Evolutionary conservation across 2,329 filamentous ascomycete genomes (phyloP), one percentile per base, ranked within the genome.

Genomic region (Aspergillus sp.): DNA sequence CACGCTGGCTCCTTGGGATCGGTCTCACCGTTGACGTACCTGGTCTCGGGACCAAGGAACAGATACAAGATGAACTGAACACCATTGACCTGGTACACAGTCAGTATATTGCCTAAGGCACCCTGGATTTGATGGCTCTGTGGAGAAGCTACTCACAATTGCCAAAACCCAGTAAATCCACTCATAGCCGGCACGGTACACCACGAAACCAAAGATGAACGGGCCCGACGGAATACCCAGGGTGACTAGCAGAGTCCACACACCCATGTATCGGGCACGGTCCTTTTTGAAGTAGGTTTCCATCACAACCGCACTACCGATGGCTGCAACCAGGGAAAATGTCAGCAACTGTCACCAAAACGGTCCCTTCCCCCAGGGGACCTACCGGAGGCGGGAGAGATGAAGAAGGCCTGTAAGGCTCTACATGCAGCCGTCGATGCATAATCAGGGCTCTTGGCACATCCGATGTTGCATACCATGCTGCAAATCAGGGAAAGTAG

Each of bases 121-220:
- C 22, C 11, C 2, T 13, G 20, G 33, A 2, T 13, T 24, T 4
- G 4, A 8, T 46, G 64, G 55, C 32, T 45, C 45, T n/a, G 38
- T 3, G 19, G 45, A 30, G n/a, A 19, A 19, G 2, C 26, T 26
- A 49, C 73, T 68, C 60, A 81, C 77, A 36, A 84, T 83, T 5
- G 80, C 79, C 8, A 84, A 69, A 20, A 79, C 76, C 75, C 77
- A 84, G 65, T 80, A 84, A 42, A 84, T 82, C 82, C 82, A 84
- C 8, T 77, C 71, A 53, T 80, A 83, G 0, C 79, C 77, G n/a
- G 76, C 74, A 14, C 78, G 74, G 51, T 79, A 70, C 1, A 78
- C 75, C 1, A 84, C 80, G 36, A 71, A 71, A 1, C 69, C 68
- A 14, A 72, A 69, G n/a, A 72, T 63, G 46, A 71, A 70, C 9